phyloP scores from a whole-genome alignment of 306 rosid genomes.

The Vigna angularis region DNA sequence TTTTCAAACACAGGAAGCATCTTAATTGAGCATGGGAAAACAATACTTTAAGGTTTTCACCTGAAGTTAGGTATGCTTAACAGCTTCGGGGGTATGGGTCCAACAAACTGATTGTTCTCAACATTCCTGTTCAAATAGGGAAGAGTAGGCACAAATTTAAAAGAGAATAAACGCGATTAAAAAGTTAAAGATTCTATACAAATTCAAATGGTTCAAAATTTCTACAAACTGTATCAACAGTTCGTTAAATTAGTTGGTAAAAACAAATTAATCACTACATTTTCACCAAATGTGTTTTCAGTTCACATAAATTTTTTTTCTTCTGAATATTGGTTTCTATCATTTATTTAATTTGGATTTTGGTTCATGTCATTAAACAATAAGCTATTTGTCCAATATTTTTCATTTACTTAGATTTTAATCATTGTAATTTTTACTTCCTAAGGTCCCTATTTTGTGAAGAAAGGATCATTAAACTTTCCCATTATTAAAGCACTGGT shows the following conservation, averaged over 20 bases:
- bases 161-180: constrained; percentile 13
- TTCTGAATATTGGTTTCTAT: constrained; percentile 6
- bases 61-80: constrained; percentile 70
- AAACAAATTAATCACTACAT: not conserved
- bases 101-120: constrained; percentile 79
- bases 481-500: not conserved
- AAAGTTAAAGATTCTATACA: constrained; percentile 18
- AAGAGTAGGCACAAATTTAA: constrained; percentile 11
- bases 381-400: not conserved
- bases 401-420: not conserved
- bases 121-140: constrained; percentile 73
- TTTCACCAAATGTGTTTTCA: not conserved
- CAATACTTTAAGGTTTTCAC: constrained; percentile 51
- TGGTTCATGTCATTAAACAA: not conserved
- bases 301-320: not conserved
- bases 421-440: constrained; percentile 5
- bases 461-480: not conserved
- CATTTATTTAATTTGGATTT: not conserved
- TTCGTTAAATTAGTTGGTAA: constrained; percentile 33
- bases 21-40: constrained; percentile 39
- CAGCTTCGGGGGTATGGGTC: constrained; percentile 86
- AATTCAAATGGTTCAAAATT: constrained; percentile 19
- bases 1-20: constrained; percentile 25
- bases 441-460: constrained; percentile 7
- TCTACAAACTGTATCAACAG: constrained; percentile 6